Conservation (phyloP, 2,329 filamentous ascomycete species). For the Ceratocystis variospora region DNA sequence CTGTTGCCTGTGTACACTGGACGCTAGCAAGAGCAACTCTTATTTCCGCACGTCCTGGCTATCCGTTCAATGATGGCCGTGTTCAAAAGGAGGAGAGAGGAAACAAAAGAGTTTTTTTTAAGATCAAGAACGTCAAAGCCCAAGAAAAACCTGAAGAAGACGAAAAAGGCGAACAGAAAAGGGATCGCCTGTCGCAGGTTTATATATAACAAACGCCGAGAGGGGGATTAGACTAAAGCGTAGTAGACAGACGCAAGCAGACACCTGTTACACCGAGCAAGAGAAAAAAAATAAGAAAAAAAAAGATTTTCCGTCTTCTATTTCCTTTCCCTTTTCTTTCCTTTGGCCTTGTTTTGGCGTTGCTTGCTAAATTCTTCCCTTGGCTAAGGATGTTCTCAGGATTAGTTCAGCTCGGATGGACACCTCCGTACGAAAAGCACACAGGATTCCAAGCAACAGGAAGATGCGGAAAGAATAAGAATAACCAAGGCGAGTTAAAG, state of each 20-base stretch:
- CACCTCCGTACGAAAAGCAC: background rate
- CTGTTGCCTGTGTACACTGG: background rate
- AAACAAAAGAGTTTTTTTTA: background rate
- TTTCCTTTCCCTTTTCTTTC: background rate
- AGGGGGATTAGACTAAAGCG: background rate
- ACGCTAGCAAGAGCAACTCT: background rate
- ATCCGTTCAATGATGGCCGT: background rate
- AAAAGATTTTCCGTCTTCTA: background rate
- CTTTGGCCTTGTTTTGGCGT: background rate
- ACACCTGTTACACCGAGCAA: background rate
- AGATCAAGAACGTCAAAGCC: background rate
- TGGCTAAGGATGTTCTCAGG: constrained; percentile 1
- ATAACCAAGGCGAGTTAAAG: background rate
- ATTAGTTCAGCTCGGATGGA: constrained; percentile 7
- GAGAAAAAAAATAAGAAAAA: background rate
- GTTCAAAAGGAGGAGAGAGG: background rate
- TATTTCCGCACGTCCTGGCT: background rate
- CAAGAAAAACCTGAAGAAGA: background rate
- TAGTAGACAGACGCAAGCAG: background rate
- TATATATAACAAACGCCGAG: background rate
- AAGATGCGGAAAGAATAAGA: background rate
- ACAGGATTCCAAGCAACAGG: background rate
- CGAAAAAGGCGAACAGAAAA: background rate
- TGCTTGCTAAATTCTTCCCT: constrained; percentile 1
- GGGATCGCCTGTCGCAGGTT: background rate